Conservation (phyloP, 2,329 filamentous ascomycete genomes). For the Penicillium oxalicum region DNA sequence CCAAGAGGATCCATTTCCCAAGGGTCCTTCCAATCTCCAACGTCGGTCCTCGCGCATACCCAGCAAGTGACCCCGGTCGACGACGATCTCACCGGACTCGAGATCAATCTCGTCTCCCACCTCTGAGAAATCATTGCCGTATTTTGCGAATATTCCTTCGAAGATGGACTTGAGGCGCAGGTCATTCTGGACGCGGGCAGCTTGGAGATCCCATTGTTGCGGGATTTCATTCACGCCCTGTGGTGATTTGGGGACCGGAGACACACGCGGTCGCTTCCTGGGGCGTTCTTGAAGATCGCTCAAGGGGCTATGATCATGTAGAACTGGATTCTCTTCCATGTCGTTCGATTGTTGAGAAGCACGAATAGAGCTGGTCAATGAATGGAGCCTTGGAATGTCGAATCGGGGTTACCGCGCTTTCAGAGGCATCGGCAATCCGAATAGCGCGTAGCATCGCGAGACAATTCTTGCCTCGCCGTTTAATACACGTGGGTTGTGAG, state of each 20-base stretch:
- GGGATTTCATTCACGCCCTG: constrained; percentile 14
- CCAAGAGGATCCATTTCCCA: constrained; percentile 17
- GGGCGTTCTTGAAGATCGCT: constrained; percentile 27
- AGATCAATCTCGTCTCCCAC: constrained; percentile 88
- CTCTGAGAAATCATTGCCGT: constrained; percentile 72
- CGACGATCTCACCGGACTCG: constrained; percentile 70
- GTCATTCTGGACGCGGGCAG: constrained; percentile 61
- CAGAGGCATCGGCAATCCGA: not conserved
- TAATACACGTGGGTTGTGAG: no score
- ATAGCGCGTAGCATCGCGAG: not conserved
- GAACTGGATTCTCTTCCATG: not conserved
- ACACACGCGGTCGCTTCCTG: constrained; percentile 56
- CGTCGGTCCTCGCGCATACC: constrained; percentile 54
- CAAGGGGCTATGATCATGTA: constrained; percentile 2
- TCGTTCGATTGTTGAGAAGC: not conserved
- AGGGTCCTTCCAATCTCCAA: constrained; percentile 27
- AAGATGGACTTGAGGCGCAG: constrained; percentile 73
- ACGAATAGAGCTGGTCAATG: not conserved
- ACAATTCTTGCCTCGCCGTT: not conserved
- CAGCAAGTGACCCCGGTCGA: constrained; percentile 81
- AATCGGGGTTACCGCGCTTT: no score
- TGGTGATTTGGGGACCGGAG: constrained; percentile 20
- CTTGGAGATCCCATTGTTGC: constrained; percentile 50
- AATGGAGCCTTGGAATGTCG: no score
- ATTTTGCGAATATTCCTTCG: constrained; percentile 85